Conservation (phyloP, 352 stramenopile species). For the Phytophthora melonis region DNA sequence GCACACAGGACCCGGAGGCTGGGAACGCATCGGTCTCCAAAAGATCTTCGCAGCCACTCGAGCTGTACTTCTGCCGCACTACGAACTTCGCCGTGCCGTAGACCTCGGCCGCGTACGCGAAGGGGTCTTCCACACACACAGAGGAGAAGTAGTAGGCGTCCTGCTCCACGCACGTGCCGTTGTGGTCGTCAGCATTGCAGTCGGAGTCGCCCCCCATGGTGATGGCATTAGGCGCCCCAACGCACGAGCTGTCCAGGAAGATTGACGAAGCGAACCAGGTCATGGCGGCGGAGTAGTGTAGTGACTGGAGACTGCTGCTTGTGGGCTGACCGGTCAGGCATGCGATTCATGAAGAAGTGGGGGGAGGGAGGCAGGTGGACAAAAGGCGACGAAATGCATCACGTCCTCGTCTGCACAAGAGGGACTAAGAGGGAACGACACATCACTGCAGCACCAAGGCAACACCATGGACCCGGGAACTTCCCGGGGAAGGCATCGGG, state of each 20-base stretch:
- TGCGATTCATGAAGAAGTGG: neutral
- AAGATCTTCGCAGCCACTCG: neutral
- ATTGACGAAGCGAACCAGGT: neutral
- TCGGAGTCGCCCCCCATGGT: neutral
- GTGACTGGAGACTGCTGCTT: neutral
- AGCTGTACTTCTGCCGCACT: neutral
- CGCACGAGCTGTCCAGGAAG: neutral
- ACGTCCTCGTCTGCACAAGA: neutral
- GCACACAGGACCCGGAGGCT: neutral
- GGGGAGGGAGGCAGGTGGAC: neutral
- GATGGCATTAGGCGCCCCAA: neutral
- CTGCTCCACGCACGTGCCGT: neutral
- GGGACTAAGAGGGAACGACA: constrained; percentile 12
- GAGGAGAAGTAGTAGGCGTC: neutral
- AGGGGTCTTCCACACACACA: neutral
- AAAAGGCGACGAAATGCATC: neutral
- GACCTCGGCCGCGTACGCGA: neutral
- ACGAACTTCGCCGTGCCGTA: neutral
- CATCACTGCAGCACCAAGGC: constrained; percentile 43
- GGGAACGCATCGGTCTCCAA: neutral
- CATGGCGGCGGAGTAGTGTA: neutral
- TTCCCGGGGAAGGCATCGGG: too few relatives aligned
- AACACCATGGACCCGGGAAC: too few relatives aligned
- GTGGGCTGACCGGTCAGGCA: neutral
- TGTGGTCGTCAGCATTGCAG: neutral